Conservation (phyloP, 192 early-diverging fungal species). For the Dispira parvispora region DNA sequence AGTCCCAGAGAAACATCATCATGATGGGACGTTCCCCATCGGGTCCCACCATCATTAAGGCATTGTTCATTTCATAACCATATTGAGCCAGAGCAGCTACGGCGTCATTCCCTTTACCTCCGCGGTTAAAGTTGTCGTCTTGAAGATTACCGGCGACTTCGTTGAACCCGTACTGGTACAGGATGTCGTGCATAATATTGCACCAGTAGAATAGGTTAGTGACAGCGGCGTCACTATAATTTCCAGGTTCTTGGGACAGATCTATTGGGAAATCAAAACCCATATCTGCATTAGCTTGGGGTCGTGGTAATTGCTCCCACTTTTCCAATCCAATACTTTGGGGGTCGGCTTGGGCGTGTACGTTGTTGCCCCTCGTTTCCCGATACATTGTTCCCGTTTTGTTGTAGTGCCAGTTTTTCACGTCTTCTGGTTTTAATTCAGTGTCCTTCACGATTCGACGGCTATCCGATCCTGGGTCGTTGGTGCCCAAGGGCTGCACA, state of each 20-base stretch:
- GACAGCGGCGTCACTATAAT: constrained; percentile 31
- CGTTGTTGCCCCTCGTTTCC: constrained; percentile 8
- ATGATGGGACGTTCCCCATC: constrained; percentile 33
- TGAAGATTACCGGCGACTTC: constrained; percentile 38
- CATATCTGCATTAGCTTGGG: constrained; percentile 16
- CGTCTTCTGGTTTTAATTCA: background rate
- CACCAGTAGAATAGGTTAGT: constrained; percentile 37
- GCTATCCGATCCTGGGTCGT: background rate
- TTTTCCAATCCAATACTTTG: background rate
- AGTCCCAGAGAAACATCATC: constrained; percentile 31
- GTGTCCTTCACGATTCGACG: constrained; percentile 6
- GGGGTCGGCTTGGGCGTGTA: constrained; percentile 5
- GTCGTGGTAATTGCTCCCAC: background rate
- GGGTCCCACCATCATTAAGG: constrained; percentile 39
- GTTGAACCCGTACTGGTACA: constrained; percentile 31
- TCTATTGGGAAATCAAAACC: constrained; percentile 27
- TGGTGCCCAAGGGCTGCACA: constrained; percentile 11
- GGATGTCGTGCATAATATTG: constrained; percentile 38
- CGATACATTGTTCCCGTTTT: background rate
- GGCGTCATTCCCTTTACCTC: constrained; percentile 29
- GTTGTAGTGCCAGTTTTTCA: background rate
- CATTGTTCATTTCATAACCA: constrained; percentile 24
- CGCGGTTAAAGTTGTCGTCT: constrained; percentile 33
- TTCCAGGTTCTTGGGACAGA: constrained; percentile 16
- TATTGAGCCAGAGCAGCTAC: constrained; percentile 29